Evolutionary conservation across 805 yeast genomes (phyloP), one percentile per base, ranked within the genome.

Genomic region (Metschnikowia lachancei): DNA sequence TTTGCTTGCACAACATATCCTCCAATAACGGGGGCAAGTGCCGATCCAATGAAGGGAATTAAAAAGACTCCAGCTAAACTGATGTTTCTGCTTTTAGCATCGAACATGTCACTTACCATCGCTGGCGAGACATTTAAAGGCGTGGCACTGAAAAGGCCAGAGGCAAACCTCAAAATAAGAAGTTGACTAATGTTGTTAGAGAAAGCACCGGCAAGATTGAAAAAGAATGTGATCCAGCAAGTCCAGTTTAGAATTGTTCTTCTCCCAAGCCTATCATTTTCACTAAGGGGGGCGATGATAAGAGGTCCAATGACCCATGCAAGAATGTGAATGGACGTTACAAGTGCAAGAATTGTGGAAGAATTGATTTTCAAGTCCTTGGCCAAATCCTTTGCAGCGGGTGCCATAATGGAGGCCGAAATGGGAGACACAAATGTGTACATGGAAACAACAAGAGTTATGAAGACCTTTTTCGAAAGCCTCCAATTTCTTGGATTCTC

Each of bases 231-330:
- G 40, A 68, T 43, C 71, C 73, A 69, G 37, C 69, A 62, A 2
- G 70, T 60, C 8, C 58, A 38, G 39, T 66, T 66, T 24, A 70
- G 52, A 4, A 70, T 63, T 2, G 63, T 53, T 47, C 62, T 64
- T 36, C 75, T 54, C 1, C 75, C 75, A 26, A 67, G 57, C n/a
- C 53, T 51, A 41, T 67, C 71, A 30, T 59, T 61, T 50, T 69
- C 74, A 40, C 70, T 64, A 29, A 70, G 55, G 3, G 75, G 75
- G 2, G 75, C 70, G 36, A 70, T 64, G 14, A 69, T 34, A 30
- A 69, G 56, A 1, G 75, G 75, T 2, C 74, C 74, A 9, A 69
- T 32, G 2, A 74, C 74, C 69, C 70, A 70, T 3, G 74, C 70
- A 24, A 70, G 52, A 19, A 69, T 56, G 54, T 64, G 69, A 12